Evolutionary conservation across 2,329 filamentous ascomycete genomes (phyloP).

Genomic region (Colletotrichum acutatum): DNA sequence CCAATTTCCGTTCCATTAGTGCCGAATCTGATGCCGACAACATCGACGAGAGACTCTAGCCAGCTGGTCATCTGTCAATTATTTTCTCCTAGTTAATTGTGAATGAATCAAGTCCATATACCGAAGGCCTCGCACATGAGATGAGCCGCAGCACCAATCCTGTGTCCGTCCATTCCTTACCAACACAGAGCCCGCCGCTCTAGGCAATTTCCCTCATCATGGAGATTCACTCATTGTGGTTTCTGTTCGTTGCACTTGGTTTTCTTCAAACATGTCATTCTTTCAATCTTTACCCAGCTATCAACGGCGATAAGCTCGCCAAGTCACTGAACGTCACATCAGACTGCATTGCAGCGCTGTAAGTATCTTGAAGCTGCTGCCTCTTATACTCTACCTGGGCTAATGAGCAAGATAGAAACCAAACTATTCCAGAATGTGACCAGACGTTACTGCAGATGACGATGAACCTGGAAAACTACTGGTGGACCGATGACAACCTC

Average conservation of each 20-base stretch:
- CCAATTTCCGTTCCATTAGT: not conserved
- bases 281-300: not conserved
- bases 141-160: not conserved
- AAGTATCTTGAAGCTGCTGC: accelerated
- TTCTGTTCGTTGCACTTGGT: not conserved
- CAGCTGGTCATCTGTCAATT: not conserved
- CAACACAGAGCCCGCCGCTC: not conserved
- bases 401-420: not conserved
- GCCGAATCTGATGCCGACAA: not conserved
- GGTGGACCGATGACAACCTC: not conserved
- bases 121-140: not conserved
- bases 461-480: not conserved
- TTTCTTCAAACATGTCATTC: not conserved
- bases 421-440: conserved; percentile 1
- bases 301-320: not conserved
- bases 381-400: accelerated
- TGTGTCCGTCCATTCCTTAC: not conserved
- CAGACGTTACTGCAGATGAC: conserved; percentile 2
- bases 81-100: not conserved
- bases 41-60: not conserved
- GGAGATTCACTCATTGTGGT: not conserved
- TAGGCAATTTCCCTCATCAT: not conserved
- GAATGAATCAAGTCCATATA: not conserved
- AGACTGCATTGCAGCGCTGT: not conserved
- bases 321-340: not conserved